Conservation (phyloP, 768 basidiomycete genomes). For the Hebeloma cylindrosporum region DNA sequence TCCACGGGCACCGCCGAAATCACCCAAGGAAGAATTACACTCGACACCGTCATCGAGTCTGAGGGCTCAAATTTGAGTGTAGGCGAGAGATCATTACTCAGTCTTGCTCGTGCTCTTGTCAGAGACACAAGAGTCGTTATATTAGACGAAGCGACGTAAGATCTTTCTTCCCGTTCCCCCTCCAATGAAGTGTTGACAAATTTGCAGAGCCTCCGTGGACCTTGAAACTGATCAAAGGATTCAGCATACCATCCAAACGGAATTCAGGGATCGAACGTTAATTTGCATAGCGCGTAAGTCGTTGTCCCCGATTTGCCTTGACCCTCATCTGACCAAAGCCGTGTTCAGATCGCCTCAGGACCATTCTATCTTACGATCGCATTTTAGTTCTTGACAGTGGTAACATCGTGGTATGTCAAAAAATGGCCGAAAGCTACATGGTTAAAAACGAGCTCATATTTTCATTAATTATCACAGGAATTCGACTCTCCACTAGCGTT, state of each 20-base stretch:
- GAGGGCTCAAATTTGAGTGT: slow-evolving; percentile 77
- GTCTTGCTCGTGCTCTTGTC: slow-evolving; percentile 78
- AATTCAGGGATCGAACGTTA: slow-evolving; percentile 72
- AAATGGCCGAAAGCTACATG: too few species aligned
- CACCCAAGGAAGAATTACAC: slow-evolving; percentile 40
- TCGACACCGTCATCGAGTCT: slow-evolving; percentile 75
- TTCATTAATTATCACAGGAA: slow-evolving; percentile 47
- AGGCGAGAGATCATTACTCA: slow-evolving; percentile 70
- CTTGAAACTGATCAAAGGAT: slow-evolving; percentile 81
- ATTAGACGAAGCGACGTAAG: slow-evolving; percentile 73
- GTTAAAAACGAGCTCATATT: too few species aligned
- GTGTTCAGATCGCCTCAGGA: slow-evolving; percentile 61
- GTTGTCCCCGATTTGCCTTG: neutral
- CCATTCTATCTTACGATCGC: slow-evolving; percentile 73
- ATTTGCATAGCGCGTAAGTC: slow-evolving; percentile 77
- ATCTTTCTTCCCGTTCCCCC: neutral
- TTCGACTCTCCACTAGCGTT: slow-evolving; percentile 57
- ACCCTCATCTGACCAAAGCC: neutral
- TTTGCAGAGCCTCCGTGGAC: slow-evolving; percentile 61
- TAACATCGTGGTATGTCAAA: slow-evolving; percentile 48
- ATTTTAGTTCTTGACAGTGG: slow-evolving; percentile 71
- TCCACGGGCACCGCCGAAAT: slow-evolving; percentile 39
- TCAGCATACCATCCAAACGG: slow-evolving; percentile 72
- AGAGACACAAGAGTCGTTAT: slow-evolving; percentile 74
- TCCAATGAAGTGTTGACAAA: neutral